These are phyloP conservation scores for Fusarium sublunatum DNA, from an alignment of 2,329 filamentous ascomycete genomes.

Conservation along the genomic window DNA sequence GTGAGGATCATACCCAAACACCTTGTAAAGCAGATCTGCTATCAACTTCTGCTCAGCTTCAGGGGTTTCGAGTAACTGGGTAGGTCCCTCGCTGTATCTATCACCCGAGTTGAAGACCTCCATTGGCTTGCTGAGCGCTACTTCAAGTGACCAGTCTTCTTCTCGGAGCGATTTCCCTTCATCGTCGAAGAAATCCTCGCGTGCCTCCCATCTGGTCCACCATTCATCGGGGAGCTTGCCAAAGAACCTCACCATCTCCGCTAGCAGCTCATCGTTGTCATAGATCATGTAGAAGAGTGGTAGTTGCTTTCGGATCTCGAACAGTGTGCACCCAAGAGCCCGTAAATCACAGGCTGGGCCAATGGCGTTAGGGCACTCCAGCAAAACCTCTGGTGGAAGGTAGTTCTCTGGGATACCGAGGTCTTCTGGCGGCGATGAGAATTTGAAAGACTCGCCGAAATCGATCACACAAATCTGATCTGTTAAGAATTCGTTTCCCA, in stretches of 20 bases:
- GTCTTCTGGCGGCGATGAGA: constrained; percentile 27
- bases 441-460: constrained; percentile 40
- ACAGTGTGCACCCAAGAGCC: constrained; percentile 51
- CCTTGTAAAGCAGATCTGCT: constrained; percentile 40
- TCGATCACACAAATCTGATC: constrained; percentile 42
- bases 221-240: constrained; percentile 48
- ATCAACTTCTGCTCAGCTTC: constrained; percentile 40
- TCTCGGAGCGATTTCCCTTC: constrained; percentile 14
- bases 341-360: constrained; percentile 47
- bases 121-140: not conserved
- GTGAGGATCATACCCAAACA: constrained; percentile 36
- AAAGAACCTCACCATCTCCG: constrained; percentile 46
- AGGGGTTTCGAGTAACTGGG: constrained; percentile 1
- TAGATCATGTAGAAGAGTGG: constrained; percentile 46
- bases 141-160: constrained; percentile 14
- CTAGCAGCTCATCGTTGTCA: constrained; percentile 46
- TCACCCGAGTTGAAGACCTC: not conserved
- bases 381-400: constrained; percentile 44
- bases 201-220: constrained; percentile 48
- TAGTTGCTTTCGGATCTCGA: constrained; percentile 48
- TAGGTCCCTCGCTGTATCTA: not conserved
- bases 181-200: constrained; percentile 39
- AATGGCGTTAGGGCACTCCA: constrained; percentile 32
- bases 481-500: constrained; percentile 11
- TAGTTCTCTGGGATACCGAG: constrained; percentile 47